Evolutionary conservation across 306 rosid species (phyloP).

Genomic region (Pyrus communis): DNA sequence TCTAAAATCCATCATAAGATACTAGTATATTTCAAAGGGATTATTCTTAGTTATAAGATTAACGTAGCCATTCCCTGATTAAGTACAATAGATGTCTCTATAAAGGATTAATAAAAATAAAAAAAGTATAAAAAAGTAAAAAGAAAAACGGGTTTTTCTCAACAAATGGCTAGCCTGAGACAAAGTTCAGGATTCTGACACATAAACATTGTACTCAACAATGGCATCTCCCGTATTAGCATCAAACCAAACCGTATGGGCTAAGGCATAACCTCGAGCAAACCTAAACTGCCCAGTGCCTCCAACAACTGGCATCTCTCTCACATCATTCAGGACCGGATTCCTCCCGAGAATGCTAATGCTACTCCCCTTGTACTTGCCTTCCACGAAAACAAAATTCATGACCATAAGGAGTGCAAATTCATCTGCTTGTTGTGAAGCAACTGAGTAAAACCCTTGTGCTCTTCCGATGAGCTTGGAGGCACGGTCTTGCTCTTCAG

Average conservation of each 20-base stretch:
- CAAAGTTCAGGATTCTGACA: slow-evolving; percentile 10
- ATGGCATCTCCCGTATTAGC: slow-evolving; percentile 22
- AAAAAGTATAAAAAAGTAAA: neutral
- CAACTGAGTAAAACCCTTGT: slow-evolving; percentile 26
- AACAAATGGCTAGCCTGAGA: neutral
- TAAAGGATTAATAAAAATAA: neutral
- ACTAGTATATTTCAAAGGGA: neutral
- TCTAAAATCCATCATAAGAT: neutral
- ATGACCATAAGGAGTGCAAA: slow-evolving; percentile 20
- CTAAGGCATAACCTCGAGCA: slow-evolving; percentile 29
- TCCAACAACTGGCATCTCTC: slow-evolving; percentile 30
- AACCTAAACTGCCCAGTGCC: slow-evolving; percentile 22
- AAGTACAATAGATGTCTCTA: neutral
- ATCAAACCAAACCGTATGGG: slow-evolving; percentile 25
- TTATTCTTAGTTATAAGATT: neutral
- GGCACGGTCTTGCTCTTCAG: slow-evolving; percentile 3
- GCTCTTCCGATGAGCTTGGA: slow-evolving; percentile 25
- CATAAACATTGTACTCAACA: slow-evolving; percentile 32
- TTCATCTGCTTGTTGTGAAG: slow-evolving; percentile 10
- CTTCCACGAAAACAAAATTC: slow-evolving; percentile 13
- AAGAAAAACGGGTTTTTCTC: neutral
- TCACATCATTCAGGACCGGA: slow-evolving; percentile 7
- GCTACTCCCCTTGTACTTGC: slow-evolving; percentile 20
- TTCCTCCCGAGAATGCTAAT: slow-evolving; percentile 31
- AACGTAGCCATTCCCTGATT: neutral